Evolutionary conservation across 2,329 filamentous ascomycete genomes (phyloP).

Genomic region (Blastomyces silverae): DNA sequence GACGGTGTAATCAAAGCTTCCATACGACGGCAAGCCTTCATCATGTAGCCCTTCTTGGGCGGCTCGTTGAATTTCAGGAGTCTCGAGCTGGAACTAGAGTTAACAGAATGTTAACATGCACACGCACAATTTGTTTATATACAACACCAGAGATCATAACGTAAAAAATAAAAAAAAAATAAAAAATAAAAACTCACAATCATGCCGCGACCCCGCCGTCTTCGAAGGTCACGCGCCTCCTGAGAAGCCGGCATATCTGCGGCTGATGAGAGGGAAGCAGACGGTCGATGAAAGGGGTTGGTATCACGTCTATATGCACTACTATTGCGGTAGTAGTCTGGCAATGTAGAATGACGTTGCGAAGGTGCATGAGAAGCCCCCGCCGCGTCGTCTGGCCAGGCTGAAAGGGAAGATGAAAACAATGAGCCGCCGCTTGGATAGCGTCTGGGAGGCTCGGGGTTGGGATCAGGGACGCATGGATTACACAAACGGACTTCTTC

Average conservation of each 20-base stretch:
- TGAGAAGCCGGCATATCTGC: conserved; percentile 13
- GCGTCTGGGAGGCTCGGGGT: conserved; percentile 48
- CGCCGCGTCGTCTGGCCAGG: not conserved
- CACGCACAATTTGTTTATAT: not conserved
- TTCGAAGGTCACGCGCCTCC: conserved; percentile 18
- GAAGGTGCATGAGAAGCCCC: not conserved
- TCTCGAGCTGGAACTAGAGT: conserved; percentile 18
- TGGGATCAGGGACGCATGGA: conserved; percentile 65
- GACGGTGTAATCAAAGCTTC: conserved; percentile 18
- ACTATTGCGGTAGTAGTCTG: conserved; percentile 3
- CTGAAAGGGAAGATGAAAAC: conserved; percentile 4
- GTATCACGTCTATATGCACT: not conserved
- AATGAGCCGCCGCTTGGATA: conserved; percentile 23
- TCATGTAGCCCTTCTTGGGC: conserved; percentile 13
- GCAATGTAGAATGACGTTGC: conserved; percentile 8
- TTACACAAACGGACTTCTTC: conserved; percentile 65
- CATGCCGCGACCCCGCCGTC: conserved; percentile 20
- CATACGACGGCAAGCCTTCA: conserved; percentile 19
- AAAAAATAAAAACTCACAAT: conserved; percentile 19
- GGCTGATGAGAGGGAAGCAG: conserved; percentile 15
- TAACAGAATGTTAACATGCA: not conserved
- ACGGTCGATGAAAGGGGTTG: conserved; percentile 23
- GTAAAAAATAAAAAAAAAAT: conserved; percentile 5
- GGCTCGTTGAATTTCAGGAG: conserved; percentile 13
- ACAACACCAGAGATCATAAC: not conserved